Evolutionary conservation across 805 yeast genomes (phyloP), one percentile per base, ranked within the genome.

Genomic region (Metschnikowia sp.): DNA sequence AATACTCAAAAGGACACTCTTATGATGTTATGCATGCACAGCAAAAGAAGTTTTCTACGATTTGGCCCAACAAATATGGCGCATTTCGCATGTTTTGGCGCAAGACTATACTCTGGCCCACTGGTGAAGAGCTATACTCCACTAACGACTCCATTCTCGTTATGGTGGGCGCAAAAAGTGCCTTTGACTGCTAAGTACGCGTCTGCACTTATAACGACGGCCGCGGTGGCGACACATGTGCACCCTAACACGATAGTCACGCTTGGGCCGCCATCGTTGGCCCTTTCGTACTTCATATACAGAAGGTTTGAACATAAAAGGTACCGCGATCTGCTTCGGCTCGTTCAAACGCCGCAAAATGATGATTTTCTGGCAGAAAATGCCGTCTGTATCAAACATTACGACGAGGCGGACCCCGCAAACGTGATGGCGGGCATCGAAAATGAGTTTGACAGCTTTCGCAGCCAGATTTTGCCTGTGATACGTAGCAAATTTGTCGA

Each of bases 231-330:
- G 13, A 65, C 64, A 6, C 68, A 69, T 45, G 38, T 72, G 3
- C 74, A 69, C 49, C 75, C 73, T 6, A 61, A 69, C 50, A 52
- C 62, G 4, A 40, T 71, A 6, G 49, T 69, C 11, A 70, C 75
- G 1, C 48, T 68, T 9, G 65, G 61, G 1, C 77, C 77, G 3
- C 76, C 77, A 2, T 36, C 62, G 3, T 58, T 59, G 0, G 54
- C 68, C 2, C 68, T 61, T 0, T 56, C 61, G 2, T 68, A 59
- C 54, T 69, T 53, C 37, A 53, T 49, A 4, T 56, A 56, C 42
- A 51, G 54, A 26, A 42, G 49, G n/a, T 45, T 47, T 38, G 47
- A 53, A 32, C 53, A 57, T 19, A 39, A 41, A 9, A 40, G 44
- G 19, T 54, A 52, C 42, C 28, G 39, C 13, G 30, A 39, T 3